Base-by-base conservation (phyloP, 2,329 filamentous ascomycete species). In the Fusarium coicis region DNA sequence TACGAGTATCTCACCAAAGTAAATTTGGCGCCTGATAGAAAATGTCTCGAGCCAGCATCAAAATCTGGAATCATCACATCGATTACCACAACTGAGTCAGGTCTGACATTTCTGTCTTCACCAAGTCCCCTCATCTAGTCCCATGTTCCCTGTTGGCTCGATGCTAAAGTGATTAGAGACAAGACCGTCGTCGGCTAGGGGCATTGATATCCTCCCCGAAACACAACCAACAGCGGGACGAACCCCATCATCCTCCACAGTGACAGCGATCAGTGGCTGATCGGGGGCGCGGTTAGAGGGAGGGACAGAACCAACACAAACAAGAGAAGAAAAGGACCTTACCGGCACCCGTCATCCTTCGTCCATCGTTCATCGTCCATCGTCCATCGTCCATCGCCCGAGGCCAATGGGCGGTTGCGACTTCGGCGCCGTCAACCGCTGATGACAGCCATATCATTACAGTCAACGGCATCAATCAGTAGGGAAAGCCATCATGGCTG, bases 91-190 rank as follows among this genome's bases (percentile, higher is more conserved):
- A 54, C 36, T 32, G 44, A 44, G 36, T 36, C 40, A 63, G 34
- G 49, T 19, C 54, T 57, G 30, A 19, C 49, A 42, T 44, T 54
- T 58, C 43, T 32, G 53, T 49, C 55, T 53, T 43, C 15, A 42
- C 50, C 28, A 57, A 73, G 63, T 65, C 59, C 49, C 49, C 61
- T 58, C 50, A 59, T 44, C 40, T 46, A 40, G 55, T 58, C 58
- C 70, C 74, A 63, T 74, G 72, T 68, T 72, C 75, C 75, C 70
- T 76, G 75, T 61, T 65, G 59, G 74, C 58, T 66, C 50, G 65
- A 76, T 68, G 63, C 74, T 76, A 58, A 69, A 54, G n/a, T 64
- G 44, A 64, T 53, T 68, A 57, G 74, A 76, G 64, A 70, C 71
- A 72, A 67, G 65, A 68, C 55, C 65, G 63, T 66, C 62, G 57